Percentiles rank a stretch among this genome's conserved stretches.
Evolutionary conservation across 2,329 filamentous ascomycete genomes (phyloP).

Genomic region (Penicillium corylophilum): DNA sequence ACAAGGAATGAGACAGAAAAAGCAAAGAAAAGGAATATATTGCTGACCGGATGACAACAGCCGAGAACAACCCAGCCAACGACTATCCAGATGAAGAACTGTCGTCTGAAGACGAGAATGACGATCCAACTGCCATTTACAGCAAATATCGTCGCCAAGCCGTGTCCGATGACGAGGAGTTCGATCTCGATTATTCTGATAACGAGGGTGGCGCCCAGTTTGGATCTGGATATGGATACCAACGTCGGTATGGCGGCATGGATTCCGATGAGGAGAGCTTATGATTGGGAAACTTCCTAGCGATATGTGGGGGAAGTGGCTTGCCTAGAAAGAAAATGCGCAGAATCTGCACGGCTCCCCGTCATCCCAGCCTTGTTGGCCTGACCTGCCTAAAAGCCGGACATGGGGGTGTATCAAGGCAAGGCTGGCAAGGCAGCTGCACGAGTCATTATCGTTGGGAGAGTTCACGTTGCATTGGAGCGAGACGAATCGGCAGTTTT

Average conservation of each 20-base stretch:
- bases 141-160: constrained; percentile 40
- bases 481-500: neutral
- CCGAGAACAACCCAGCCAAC: constrained; percentile 52
- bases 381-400: neutral
- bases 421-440: neutral
- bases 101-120: constrained; percentile 48
- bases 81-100: constrained; percentile 54
- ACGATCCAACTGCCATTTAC: constrained; percentile 39
- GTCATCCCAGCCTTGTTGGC: neutral
- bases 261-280: constrained; percentile 30
- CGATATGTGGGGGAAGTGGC: neutral
- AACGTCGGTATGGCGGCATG: constrained; percentile 20
- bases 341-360: neutral
- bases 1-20: neutral
- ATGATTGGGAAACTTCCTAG: neutral
- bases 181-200: constrained; percentile 39
- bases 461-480: neutral
- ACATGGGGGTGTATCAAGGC: neutral
- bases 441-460: neutral
- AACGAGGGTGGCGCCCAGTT: constrained; percentile 30
- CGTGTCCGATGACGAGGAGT: constrained; percentile 48
- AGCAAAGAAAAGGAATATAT: neutral
- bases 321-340: neutral
- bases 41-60: constrained; percentile 32
- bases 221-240: constrained; percentile 22